These are phyloP conservation scores for Straminergon stramineum DNA, from an alignment of 225 moss, liverwort and hornwort genomes.

Conservation along the genomic window DNA sequence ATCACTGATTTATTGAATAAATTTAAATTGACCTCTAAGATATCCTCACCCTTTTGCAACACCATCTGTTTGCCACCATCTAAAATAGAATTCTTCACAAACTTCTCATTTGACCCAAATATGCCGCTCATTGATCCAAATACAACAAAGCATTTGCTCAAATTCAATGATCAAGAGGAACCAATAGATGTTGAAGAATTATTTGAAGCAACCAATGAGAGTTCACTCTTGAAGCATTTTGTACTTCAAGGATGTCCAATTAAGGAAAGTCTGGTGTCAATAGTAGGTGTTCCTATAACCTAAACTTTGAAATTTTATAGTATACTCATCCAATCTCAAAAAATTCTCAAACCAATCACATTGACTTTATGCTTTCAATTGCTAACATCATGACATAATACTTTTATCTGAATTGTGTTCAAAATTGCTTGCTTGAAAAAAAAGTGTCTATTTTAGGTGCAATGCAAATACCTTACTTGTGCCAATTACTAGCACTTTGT, in stretches of 20 bases:
- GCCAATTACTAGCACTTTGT: rapidly evolving
- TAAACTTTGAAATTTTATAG: not conserved
- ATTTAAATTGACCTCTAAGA: not conserved
- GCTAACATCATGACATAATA: no score
- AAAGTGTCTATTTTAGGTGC: not conserved
- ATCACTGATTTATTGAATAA: not conserved
- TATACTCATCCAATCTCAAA: no score
- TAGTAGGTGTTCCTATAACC: not conserved
- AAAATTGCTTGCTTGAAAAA: not conserved
- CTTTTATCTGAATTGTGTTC: rapidly evolving
- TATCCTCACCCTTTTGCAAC: not conserved
- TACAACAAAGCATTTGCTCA: not conserved
- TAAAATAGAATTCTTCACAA: not conserved
- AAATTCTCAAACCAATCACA: not conserved
- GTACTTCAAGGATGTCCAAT: not conserved
- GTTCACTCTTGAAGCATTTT: not conserved
- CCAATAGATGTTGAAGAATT: not conserved
- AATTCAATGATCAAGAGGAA: not conserved
- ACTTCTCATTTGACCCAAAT: not conserved
- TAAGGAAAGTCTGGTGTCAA: not conserved
- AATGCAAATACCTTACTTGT: rapidly evolving
- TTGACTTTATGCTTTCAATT: not conserved
- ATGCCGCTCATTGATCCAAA: not conserved
- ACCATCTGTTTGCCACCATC: not conserved
- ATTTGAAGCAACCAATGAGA: not conserved